phyloP scores from a whole-genome alignment of 2,329 filamentous ascomycete species.

The Xylaria sp. region DNA sequence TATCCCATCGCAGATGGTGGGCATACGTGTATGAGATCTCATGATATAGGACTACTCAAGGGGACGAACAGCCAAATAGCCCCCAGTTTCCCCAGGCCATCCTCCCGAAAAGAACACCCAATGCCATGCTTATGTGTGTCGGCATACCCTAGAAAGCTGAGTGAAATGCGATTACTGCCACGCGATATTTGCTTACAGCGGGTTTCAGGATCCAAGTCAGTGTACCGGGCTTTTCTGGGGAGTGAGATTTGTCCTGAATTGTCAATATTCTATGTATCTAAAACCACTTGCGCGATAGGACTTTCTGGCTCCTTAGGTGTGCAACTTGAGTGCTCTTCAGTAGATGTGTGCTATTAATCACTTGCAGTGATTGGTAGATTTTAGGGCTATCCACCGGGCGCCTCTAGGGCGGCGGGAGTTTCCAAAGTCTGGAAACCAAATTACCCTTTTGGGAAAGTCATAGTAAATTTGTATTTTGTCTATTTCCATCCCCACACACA shows the following conservation, averaged over 20 bases:
- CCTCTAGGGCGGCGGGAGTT: conserved; percentile 40
- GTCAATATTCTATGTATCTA: conserved; percentile 1
- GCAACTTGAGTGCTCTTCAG: background rate
- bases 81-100: conserved; percentile 41
- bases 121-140: conserved; percentile 14
- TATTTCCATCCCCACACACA: conserved; percentile 13
- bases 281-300: conserved; percentile 11
- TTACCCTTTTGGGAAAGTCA: conserved; percentile 40
- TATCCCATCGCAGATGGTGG: conserved; percentile 27
- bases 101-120: conserved; percentile 35
- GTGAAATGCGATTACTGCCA: conserved; percentile 35
- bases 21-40: conserved; percentile 39
- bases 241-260: conserved; percentile 8
- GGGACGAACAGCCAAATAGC: conserved; percentile 38
- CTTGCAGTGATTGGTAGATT: conserved; percentile 1
- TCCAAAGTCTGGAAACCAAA: conserved; percentile 34
- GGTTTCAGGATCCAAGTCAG: conserved; percentile 21
- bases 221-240: conserved; percentile 17
- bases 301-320: conserved; percentile 1
- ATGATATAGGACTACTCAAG: conserved; percentile 34
- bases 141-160: conserved; percentile 19
- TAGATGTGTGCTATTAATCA: conserved; percentile 29
- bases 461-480: conserved; percentile 19
- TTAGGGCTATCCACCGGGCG: background rate
- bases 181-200: conserved; percentile 39